Percentiles rank a stretch among this genome's conserved stretches.
Conservation (phyloP, 805 yeast genomes). For the Candida railenensis region DNA sequence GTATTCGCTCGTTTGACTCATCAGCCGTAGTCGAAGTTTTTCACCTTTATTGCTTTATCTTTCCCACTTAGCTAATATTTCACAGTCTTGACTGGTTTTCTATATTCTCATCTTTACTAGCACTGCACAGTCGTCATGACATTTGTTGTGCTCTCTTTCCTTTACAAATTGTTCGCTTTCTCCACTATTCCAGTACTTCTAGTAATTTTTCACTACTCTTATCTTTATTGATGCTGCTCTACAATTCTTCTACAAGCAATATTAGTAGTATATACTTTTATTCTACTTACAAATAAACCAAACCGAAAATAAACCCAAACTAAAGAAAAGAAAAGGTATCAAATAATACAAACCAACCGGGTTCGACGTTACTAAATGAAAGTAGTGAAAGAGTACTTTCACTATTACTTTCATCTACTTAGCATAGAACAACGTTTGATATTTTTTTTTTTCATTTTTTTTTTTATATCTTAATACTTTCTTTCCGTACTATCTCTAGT, state of each 20-base stretch:
- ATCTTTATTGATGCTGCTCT: background rate
- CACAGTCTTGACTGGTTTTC: background rate
- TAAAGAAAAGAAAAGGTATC: conserved; percentile 1
- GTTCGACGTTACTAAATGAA: too few species aligned
- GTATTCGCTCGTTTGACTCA: too few species aligned
- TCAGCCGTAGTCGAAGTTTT: too few species aligned
- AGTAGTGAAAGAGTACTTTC: background rate
- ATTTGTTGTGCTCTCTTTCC: too few species aligned
- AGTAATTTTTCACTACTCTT: background rate
- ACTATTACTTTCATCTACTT: too few species aligned
- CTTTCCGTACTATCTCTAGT: conserved; percentile 17
- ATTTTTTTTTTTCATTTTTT: background rate
- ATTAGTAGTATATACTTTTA: background rate
- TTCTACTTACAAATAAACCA: conserved; percentile 2
- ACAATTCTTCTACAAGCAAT: background rate
- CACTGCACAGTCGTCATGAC: too few species aligned
- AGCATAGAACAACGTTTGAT: background rate
- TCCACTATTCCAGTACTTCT: too few species aligned
- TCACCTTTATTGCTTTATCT: too few species aligned
- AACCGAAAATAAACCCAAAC: conserved; percentile 2
- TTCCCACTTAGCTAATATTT: background rate
- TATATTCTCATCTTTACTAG: too few species aligned
- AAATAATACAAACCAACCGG: background rate
- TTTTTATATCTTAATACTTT: background rate
- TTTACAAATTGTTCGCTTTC: too few species aligned